phyloP scores from a whole-genome alignment of 2,329 filamentous ascomycete species.

The Neofusicoccum sp. region DNA sequence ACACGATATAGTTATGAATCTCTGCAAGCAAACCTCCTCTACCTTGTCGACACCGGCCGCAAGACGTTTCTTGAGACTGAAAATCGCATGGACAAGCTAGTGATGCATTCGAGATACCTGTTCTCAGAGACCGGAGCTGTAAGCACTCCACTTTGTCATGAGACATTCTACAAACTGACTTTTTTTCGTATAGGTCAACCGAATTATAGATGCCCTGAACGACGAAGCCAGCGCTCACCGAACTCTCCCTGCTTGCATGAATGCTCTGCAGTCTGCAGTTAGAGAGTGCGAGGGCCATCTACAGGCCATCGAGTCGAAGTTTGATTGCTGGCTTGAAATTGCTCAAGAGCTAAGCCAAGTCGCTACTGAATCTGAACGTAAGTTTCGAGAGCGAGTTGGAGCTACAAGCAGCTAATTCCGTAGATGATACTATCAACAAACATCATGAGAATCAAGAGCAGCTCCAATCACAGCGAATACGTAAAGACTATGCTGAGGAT shows the following conservation, averaged over 20 bases:
- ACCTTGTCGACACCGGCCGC: conserved; percentile 5
- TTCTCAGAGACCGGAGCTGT: conserved; percentile 9
- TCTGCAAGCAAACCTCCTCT: conserved; percentile 6
- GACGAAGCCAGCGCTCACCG: not conserved
- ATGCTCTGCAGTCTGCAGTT: not conserved
- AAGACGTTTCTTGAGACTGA: conserved; percentile 10
- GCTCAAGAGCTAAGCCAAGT: conserved; percentile 9
- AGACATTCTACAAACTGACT: not conserved
- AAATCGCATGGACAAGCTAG: conserved; percentile 13
- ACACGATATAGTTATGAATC: not conserved
- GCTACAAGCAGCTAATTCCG: not conserved
- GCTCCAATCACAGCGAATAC: not conserved
- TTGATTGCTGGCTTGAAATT: not conserved
- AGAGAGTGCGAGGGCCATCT: not conserved
- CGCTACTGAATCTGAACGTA: conserved; percentile 1
- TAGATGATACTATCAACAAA: not conserved
- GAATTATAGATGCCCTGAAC: not conserved
- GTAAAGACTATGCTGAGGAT: not conserved
- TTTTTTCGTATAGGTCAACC: not conserved
- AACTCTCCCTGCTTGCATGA: not conserved
- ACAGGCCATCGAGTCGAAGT: not conserved
- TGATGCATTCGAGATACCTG: conserved; percentile 3
- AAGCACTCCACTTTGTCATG: not conserved
- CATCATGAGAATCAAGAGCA: not conserved
- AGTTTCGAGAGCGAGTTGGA: not conserved